Base-by-base conservation (phyloP, 139 green algal species). In the Tetradesmus obliquus region DNA sequence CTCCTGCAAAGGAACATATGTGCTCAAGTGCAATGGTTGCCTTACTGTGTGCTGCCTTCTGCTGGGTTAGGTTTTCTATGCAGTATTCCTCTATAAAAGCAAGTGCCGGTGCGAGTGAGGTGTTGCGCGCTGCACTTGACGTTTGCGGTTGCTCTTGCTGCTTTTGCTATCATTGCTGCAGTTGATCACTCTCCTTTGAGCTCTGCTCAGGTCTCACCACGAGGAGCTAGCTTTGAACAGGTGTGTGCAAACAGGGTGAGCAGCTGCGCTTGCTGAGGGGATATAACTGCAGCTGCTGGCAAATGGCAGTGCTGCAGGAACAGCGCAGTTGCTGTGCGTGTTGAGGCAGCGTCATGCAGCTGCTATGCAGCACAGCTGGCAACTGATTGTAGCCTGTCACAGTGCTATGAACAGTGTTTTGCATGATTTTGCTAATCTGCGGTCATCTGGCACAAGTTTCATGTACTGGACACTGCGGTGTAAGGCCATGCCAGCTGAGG, bases 181-280 rank as follows among this genome's bases (percentile, higher is more conserved):
- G 66, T 76, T 53, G 84, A 89, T 45, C 60, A 82, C 3, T 89
- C 84, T 20, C 84, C 84, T 7, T 9, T 89, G 1, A 80, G 62
- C 62, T 89, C 84, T 17, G 62, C 84, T 3, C 60, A 58, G 32
- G 62, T 89, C 4, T 89, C 84, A 22, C 84, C 84, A 12, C 71
- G 84, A 19, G 58, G 58, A 79, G 84, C 55, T 24, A 88, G 84
- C 84, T 88, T 87, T 87, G 82, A 87, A 8, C 82, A 74, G 20
- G 82, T 87, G 66, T 5, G 32, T 45, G 32, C 32, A 57, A 84
- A 45, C 24, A 12, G 24, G n/a, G 9, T 10, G 55, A 22, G n/a
- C 45, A 86, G 45, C 45, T 22, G 24, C 22, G 79, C 13, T 3
- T 6, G 66, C 66, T 17, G 66, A 76, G 15, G 15, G 66, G 3